Base-by-base conservation (phyloP, 768 basidiomycete species). In the Chalciporus sphaerocephalus region DNA sequence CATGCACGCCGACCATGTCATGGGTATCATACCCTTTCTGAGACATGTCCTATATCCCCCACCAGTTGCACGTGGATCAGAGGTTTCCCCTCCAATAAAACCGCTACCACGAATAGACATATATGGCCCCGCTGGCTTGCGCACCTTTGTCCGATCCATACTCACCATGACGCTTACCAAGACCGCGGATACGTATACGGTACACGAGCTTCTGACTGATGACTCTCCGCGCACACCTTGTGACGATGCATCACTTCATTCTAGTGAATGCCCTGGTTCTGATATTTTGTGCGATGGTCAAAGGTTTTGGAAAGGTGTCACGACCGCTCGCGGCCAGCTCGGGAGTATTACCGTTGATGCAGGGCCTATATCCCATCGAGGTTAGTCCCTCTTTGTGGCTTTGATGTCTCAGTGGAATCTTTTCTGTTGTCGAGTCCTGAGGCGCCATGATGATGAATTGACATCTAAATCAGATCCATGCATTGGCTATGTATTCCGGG, bases 1-100 rank as follows among this genome's bases (percentile, higher is more conserved):
- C 55, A 82, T 91, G 79, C 90, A 92, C 57, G 79, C 79, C 27
- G 85, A 89, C 62, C 87, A 92, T 63, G 74, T 79, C 36, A 81
- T 86, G 75, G 89, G 87, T 6, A 71, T 88, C 36, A 72, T 85
- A 16, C 81, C 83, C 5, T 68, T 90, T 34, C 68, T 90, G 42
- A 74, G 82, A 36, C 79, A 71, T 53, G 48, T 79, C 6, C 73
- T 91, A 47, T 79, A 57, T 59, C 76, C 71, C 45, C 76, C 71
- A 25, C 59, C 54, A 16, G 57, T 54, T 45, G 42, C 55, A 48
- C 20, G 37, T 25, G 39, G 40, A 36, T 28, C 50, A 32, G 46
- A 52, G 37, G 32, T 45, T 37, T 23, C 22, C n/a, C 44, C 42
- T 21, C 37, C 54, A 5, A 48, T 47, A 27, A 50, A 54, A 36